Base-by-base conservation (phyloP, 2,329 filamentous ascomycete genomes). In the Neophaeococcomyces aloes region DNA sequence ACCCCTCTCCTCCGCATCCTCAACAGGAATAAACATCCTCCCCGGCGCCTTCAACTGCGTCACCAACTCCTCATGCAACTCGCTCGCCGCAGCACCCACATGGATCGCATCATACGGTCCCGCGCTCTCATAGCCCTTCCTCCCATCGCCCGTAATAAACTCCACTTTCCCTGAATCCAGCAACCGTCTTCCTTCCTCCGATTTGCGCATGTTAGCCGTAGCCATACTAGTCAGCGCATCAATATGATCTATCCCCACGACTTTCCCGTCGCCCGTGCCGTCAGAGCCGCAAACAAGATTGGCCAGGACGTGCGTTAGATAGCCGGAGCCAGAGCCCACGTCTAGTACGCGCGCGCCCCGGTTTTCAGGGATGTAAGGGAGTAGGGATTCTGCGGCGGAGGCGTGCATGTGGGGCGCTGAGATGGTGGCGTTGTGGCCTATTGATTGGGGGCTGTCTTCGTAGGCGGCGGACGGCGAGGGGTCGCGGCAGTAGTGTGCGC, bases 71-170 rank as follows among this genome's bases (percentile, higher is more conserved):
- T 74, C 59, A 59, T 94, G 88, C 43, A 94, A 65, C 57, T 78
- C 74, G 18, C 67, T 74, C 0, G 89, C 89, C 6, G 86, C 84
- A 0, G 91, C 91, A 0, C 91, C 91, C 2, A 96, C 91, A 60
- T 96, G 91, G 47, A 98, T 96, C 2, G 84, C 88, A 70, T 96
- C 86, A 71, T 89, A 98, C 0, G 78, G 48, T 66, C 75, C 56
- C 56, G 65, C 45, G 64, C 72, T 74, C 2, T 70, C 57, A 72
- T 75, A 81, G 1, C 83, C 83, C 49, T 75, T 71, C 4, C 83
- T 64, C 1, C 83, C 83, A 65, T 95, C 88, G 0, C 79, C 87
- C 0, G 78, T 71, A 1, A 88, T 71, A 57, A 93, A 93, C 45
- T 70, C 68, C 32, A 88, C 83, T 4, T 71, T 74, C 0, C 81